Evolutionary conservation across 495 filamentous ascomycete species (phyloP).

Genomic region (Penicillium antarcticum): DNA sequence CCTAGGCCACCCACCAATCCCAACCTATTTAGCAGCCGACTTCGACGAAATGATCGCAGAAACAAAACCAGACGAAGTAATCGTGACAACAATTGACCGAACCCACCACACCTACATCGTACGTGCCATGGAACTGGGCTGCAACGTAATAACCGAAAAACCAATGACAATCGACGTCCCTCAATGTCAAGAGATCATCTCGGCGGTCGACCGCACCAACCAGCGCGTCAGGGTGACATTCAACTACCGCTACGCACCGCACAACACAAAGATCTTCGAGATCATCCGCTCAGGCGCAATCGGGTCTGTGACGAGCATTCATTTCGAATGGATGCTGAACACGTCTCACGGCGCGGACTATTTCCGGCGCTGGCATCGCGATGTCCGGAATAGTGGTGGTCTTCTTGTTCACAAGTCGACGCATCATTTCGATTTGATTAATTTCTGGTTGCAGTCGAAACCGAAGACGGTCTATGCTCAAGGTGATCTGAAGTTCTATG

Average conservation of each 20-base stretch:
- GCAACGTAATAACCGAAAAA: constrained; percentile 56
- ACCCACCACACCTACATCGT: constrained; percentile 56
- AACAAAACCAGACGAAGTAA: constrained; percentile 52
- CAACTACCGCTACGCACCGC: constrained; percentile 35
- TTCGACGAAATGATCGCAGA: constrained; percentile 54
- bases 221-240: constrained; percentile 27
- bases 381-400: constrained; percentile 55
- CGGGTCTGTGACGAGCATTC: constrained; percentile 50
- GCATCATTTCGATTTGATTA: constrained; percentile 35
- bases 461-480: constrained; percentile 29
- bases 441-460: constrained; percentile 28
- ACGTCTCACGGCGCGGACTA: constrained; percentile 58
- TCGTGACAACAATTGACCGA: constrained; percentile 58
- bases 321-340: constrained; percentile 61
- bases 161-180: constrained; percentile 58
- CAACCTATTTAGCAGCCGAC: constrained; percentile 46
- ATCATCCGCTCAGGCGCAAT: constrained; percentile 48
- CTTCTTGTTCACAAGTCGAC: constrained; percentile 38
- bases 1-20: constrained; percentile 26
- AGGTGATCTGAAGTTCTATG: constrained; percentile 34
- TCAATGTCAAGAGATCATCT: constrained; percentile 46
- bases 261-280: constrained; percentile 35
- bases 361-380: constrained; percentile 60
- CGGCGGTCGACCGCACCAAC: constrained; percentile 25
- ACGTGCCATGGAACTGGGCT: constrained; percentile 52